Conservation (phyloP, 257 asterid species). For the Schizonepeta tenuifolia region DNA sequence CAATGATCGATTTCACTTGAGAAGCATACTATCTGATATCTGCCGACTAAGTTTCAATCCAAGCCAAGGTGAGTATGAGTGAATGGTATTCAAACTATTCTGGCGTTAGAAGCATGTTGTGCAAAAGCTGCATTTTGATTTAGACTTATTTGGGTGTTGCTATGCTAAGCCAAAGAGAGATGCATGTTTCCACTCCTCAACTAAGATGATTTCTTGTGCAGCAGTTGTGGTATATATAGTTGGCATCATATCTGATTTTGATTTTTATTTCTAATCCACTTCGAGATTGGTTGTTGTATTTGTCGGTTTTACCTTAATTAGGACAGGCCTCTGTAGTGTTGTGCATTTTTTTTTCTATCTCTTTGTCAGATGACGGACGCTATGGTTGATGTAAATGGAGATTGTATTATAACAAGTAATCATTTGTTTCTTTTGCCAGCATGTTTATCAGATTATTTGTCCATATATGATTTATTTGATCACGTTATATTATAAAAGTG, state of each 20-base stretch:
- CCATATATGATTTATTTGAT: too few species aligned
- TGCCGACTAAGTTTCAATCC: not conserved
- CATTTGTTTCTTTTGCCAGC: not conserved
- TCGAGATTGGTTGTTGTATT: conserved; percentile 3
- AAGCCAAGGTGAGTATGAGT: not conserved
- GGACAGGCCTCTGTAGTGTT: conserved; percentile 8
- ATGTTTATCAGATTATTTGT: too few species aligned
- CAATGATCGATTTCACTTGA: conserved; percentile 79
- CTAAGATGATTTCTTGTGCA: conserved; percentile 7
- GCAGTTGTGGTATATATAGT: conserved; percentile 2
- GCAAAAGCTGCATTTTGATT: conserved; percentile 17
- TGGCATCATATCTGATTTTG: conserved; percentile 2
- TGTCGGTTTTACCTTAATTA: not conserved
- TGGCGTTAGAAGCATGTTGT: not conserved
- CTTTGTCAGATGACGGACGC: not conserved
- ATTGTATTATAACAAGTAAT: not conserved
- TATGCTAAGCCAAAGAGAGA: not conserved
- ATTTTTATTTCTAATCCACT: not conserved
- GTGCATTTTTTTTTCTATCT: conserved; percentile 21
- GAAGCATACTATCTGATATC: conserved; percentile 17
- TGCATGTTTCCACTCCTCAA: not conserved
- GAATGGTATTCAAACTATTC: not conserved
- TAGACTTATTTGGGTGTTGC: not conserved
- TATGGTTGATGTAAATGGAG: conserved; percentile 29
- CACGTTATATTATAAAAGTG: too few species aligned